Evolutionary conservation across 192 early-diverging fungal genomes (phyloP).

Genomic region (Backusella luteola): DNA sequence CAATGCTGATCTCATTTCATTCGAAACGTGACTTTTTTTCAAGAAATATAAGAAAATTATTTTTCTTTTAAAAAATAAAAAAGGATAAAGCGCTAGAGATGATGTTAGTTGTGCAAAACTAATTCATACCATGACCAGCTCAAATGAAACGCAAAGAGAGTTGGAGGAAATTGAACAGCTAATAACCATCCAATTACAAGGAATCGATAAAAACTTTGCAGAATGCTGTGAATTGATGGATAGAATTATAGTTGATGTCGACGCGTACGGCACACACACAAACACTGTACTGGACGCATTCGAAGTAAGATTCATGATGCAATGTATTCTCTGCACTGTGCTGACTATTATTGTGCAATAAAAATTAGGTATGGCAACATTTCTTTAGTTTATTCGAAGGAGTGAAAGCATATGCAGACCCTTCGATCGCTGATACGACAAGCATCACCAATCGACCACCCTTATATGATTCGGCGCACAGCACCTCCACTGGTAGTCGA

Average conservation of each 20-base stretch:
- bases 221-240: not conserved
- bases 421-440: not conserved
- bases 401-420: not conserved
- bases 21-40: too few species aligned
- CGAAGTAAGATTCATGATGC: not conserved
- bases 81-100: not conserved
- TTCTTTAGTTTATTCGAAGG: not conserved
- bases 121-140: not conserved
- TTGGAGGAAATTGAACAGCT: not conserved
- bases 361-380: not conserved
- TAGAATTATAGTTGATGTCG: not conserved
- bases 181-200: not conserved
- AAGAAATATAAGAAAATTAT: too few species aligned
- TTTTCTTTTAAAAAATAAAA: not conserved
- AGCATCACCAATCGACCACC: slow-evolving; percentile 8
- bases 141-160: not conserved
- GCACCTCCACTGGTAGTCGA: not conserved
- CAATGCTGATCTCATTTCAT: too few species aligned
- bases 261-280: not conserved
- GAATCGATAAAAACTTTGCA: not conserved
- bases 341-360: not conserved
- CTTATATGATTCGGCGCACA: not conserved
- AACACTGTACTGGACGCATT: not conserved
- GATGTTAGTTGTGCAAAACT: not conserved
- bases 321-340: not conserved